These are phyloP conservation scores for Colletotrichum sp. DNA, from an alignment of 2,329 filamentous ascomycete species.

Conservation along the genomic window DNA sequence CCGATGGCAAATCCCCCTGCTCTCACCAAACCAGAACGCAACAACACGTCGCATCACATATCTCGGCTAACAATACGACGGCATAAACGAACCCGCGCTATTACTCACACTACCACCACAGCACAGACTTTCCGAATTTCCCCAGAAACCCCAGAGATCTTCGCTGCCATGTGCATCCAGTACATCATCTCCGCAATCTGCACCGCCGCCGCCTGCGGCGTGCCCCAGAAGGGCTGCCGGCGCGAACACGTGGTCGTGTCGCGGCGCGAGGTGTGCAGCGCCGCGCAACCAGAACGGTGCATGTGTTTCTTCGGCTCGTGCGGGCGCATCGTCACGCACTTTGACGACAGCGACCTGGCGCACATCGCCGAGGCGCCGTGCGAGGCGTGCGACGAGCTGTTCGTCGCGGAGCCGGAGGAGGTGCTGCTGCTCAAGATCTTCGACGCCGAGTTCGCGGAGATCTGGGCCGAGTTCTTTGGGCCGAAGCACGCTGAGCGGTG, in stretches of 20 bases:
- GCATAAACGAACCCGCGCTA: background rate
- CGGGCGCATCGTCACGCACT: background rate
- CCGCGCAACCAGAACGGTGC: background rate
- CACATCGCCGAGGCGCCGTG: background rate
- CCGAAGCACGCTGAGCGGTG: background rate
- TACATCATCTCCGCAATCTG: constrained; percentile 13
- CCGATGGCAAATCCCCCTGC: background rate
- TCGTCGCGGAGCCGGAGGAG: constrained; percentile 1
- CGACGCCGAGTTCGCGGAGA: background rate
- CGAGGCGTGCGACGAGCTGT: background rate
- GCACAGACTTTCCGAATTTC: background rate
- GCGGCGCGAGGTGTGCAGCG: background rate
- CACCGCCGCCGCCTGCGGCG: background rate
- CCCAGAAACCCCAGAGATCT: background rate
- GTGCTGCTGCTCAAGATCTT: background rate
- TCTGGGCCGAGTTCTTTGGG: background rate
- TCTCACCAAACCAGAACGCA: background rate
- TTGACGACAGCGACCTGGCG: background rate
- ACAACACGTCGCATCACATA: background rate
- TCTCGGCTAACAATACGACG: background rate
- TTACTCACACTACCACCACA: background rate
- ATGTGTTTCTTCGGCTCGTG: constrained; percentile 18
- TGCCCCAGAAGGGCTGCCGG: background rate
- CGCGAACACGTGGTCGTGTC: constrained; percentile 1
- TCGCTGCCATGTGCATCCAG: constrained; percentile 8